Evolutionary conservation across 1,284 basidiomycete species (phyloP), one percentile per base, ranked within the genome.

Genomic region (Xerocomus nothofagi): DNA sequence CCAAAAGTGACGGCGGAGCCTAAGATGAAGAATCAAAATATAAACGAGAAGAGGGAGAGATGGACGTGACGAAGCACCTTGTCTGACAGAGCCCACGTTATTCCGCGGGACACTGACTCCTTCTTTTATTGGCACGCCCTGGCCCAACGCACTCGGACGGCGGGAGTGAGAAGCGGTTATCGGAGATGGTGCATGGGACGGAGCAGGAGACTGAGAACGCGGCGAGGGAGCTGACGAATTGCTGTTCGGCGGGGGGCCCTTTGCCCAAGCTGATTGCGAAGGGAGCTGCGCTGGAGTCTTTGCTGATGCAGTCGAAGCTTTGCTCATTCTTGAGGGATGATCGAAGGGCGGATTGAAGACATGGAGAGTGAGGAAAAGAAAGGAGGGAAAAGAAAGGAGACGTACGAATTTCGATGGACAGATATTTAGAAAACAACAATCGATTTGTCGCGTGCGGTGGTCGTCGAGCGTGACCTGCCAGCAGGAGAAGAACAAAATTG

Each of bases 391-490:
- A 53, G 49, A 58, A 57, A 58, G 47, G 31, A 33, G 32, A 66
- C 68, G 40, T 24, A 66, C 68, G 67, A 70, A 74, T 72, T 74
- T 71, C 63, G 71, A 69, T 71, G 72, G 71, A 71, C 67, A 70
- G 66, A 66, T 66, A 62, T 61, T 65, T 71, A 54, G 65, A 63
- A 55, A 67, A 64, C 44, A 67, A 60, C 55, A 56, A 56, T 62
- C 61, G 64, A 66, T 69, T 73, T 77, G 70, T 77, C 75, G 80
- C 76, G 80, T 74, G 81, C 75, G 80, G 76, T 79, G 81, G 86
- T 86, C 85, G 84, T 86, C 78, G 86, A 81, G 78, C 81, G 78
- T 80, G 86, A 89, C 86, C 86, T 89, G 86, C 87, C 87, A 88
- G 87, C 87, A 89, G 87, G 86, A 82, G 78, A 80, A 74, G 78